Conservation (phyloP, 31 red algal genomes). For the Odonthalia washingtoniensis region DNA sequence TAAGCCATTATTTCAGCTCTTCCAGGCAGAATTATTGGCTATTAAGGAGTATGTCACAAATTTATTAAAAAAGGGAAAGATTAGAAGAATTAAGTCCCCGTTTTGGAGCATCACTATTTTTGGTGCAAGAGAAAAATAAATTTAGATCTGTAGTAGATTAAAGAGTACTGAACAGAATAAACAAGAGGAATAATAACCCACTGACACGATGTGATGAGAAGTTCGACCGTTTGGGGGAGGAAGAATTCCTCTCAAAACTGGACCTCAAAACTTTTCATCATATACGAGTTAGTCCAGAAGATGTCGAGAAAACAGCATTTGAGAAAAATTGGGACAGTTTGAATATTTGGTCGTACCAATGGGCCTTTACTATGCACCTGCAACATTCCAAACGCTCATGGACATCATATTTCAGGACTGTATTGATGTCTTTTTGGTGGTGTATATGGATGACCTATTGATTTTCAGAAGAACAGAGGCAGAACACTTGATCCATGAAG, state of each 20-base stretch:
- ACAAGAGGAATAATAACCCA: neutral
- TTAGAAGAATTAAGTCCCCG: no score
- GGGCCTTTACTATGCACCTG: neutral
- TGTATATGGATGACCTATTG: neutral
- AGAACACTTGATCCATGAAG: neutral
- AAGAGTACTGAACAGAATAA: neutral
- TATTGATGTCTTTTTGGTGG: neutral
- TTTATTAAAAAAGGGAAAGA: no score
- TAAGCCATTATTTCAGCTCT: no score
- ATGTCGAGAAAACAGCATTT: neutral
- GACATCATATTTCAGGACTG: neutral
- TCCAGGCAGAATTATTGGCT: no score
- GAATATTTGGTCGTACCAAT: slow-evolving; percentile 3
- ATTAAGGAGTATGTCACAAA: no score
- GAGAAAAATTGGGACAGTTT: neutral
- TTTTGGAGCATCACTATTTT: no score
- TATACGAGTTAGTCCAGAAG: neutral
- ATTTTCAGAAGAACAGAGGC: neutral
- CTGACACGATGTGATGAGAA: neutral
- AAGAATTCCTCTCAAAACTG: neutral
- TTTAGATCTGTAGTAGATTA: neutral
- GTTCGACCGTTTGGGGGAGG: neutral
- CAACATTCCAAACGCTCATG: slow-evolving; percentile 6
- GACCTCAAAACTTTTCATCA: slow-evolving; percentile 8
- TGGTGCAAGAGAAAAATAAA: no score